Evolutionary conservation across 2,329 filamentous ascomycete genomes (phyloP), one percentile per base, ranked within the genome.

Genomic region (Neopestalotiopsis sp.): DNA sequence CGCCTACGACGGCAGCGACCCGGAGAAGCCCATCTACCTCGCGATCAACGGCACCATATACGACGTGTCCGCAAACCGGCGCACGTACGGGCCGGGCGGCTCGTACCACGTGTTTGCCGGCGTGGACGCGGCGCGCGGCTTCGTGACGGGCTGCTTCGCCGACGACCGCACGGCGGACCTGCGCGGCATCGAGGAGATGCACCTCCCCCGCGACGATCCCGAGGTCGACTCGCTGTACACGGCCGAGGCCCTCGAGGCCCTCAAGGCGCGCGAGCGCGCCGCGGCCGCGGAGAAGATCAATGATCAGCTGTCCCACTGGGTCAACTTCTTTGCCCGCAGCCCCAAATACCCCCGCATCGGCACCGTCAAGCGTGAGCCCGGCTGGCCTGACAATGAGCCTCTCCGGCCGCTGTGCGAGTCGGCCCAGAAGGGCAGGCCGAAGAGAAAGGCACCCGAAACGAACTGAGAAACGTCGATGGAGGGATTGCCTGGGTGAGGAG

Each of bases 111-210:
- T 92, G 82, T 97, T 99, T 80, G 89, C 94, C 0, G 96, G 95
- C 70, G 87, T 87, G 71, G 96, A 99, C 81, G 95, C 95, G 42
- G 90, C 92, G 14, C 91, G 96, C 63, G 94, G 91, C 24, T 99
- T 94, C 80, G 90, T 99, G 10, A 98, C 96, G 2, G 94, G 94
- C 20, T 99, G 96, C 81, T 99, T 99, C 83, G 84, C 89, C 53
- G 91, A 94, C 72, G 96, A 99, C 84, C 85, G 91, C 40, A 96
- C 91, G 1, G 87, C 92, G 3, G 96, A 99, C 82, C 83, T 98
- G 79, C 89, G 93, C 70, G 96, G 96, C 61, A 91, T 94, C 4
- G 96, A 98, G 82, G 88, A 91, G 71, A 96, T 97, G 88, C 98
- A 90, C 81, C 78, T 95, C 9, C 90, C 90, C 1, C 74, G 89